phyloP scores from a whole-genome alignment of 139 green algal species.

The Nannochloris sp. region DNA sequence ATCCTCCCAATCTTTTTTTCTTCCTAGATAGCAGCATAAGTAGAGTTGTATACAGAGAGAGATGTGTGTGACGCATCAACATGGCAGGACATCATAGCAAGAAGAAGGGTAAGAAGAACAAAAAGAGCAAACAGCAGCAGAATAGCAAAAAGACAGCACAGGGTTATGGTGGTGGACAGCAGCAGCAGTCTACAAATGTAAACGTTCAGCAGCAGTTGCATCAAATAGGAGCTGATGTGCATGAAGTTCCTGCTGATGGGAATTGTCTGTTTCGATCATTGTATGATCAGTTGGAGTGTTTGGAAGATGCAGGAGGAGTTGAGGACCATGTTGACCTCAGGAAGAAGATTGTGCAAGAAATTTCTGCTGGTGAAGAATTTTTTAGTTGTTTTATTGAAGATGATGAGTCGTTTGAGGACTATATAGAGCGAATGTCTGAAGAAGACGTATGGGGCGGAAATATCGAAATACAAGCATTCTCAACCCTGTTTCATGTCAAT shows the following conservation, averaged over 20 bases:
- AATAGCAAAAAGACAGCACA: too few species aligned
- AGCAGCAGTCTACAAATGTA: background rate
- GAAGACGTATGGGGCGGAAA: conserved; percentile 45
- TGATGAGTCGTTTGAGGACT: conserved; percentile 42
- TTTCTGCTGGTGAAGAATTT: conserved; percentile 19
- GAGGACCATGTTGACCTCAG: conserved; percentile 4
- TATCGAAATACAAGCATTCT: conserved; percentile 48
- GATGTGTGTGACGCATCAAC: too few species aligned
- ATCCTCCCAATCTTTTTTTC: too few species aligned
- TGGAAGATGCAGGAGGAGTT: background rate
- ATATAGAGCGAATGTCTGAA: conserved; percentile 37
- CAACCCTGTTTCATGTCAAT: conserved; percentile 19
- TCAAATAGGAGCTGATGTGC: background rate
- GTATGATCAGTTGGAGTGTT: conserved; percentile 5
- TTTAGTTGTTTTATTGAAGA: conserved; percentile 57
- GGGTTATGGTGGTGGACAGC: too few species aligned
- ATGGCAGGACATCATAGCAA: too few species aligned
- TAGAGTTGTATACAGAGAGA: too few species aligned
- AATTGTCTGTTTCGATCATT: conserved; percentile 14
- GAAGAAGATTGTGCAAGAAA: conserved; percentile 15
- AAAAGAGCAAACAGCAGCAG: too few species aligned
- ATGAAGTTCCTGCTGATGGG: conserved; percentile 9
- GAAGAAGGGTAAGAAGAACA: too few species aligned
- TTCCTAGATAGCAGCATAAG: too few species aligned
- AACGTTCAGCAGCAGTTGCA: background rate